Evolutionary conservation across 495 filamentous ascomycete species (phyloP), one percentile per base, ranked within the genome.

Genomic region (Hypoxylon perforatum): DNA sequence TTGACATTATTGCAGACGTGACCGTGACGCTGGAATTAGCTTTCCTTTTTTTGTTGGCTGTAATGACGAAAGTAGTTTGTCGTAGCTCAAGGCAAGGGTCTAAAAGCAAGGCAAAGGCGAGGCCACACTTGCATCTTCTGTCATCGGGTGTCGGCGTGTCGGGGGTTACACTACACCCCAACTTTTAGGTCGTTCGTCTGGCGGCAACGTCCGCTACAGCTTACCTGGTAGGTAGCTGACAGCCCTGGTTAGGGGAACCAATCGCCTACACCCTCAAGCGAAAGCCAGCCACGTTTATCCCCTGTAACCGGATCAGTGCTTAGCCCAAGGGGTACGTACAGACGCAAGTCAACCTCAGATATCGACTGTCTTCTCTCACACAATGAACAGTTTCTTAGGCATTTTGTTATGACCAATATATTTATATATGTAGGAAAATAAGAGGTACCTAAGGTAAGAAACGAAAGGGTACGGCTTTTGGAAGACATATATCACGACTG

Each of bases 61-160:
- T 51, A 51, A 61, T 67, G 63, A 61, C 63, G 63, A 57, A 67
- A 57, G 45, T 38, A 14, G 41, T 33, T 10, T 15, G 35, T 7
- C 25, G 25, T 28, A 28, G 25, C 7, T 7, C 25, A 28, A 28
- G 7, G 25, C 25, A 22, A 48, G 18, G 33, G 35, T 7, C n/a
- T 18, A 44, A 60, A 66, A 47, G 49, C 63, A 55, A 48, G 55
- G 23, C 61, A 57, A 58, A 28, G 14, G 22, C 7, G 7, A 50
- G 55, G 50, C 56, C 56, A 59, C 54, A 59, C 55, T 58, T 59
- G 49, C 62, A 57, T 50, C 61, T 63, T 63, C 45, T n/a, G n/a
- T n/a, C 21, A 19, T 44, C 45, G 51, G 60, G 35, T 15, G 17
- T 44, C 45, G 51, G 60, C 22, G 60, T 14, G 17, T 51, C 35